A percentile compares a stretch with the other conserved stretches of the same genome.
phyloP scores from a whole-genome alignment of 1,284 basidiomycete genomes.

The Puccinia hordei region DNA sequence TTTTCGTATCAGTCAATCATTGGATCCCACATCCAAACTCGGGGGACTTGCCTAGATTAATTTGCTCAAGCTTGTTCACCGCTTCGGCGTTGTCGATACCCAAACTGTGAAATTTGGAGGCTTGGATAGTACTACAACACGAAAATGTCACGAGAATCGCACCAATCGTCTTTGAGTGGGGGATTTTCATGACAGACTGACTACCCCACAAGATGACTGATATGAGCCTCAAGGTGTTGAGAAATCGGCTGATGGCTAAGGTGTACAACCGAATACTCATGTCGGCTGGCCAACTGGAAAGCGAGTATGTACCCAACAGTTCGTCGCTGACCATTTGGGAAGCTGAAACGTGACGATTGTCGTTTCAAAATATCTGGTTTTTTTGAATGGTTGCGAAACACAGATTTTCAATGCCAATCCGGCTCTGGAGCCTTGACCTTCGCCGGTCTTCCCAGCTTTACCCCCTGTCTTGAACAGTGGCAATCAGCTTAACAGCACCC shows the following conservation, averaged over 20 bases:
- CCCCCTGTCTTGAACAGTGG: too few species aligned
- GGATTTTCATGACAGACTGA: conserved; percentile 7
- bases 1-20: background rate
- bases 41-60: background rate
- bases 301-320: background rate
- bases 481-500: too few species aligned
- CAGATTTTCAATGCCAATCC: too few species aligned
- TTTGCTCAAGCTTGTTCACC: background rate
- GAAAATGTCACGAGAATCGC: background rate
- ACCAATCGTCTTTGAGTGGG: background rate
- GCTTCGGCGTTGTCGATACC: background rate
- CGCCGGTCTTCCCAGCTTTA: too few species aligned
- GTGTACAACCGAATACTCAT: background rate
- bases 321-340: background rate
- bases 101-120: background rate
- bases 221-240: background rate
- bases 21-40: background rate
- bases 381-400: too few species aligned
- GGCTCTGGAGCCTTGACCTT: too few species aligned
- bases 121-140: background rate
- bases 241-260: background rate
- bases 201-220: background rate
- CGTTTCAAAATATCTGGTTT: background rate
- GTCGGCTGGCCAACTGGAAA: background rate
- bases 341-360: background rate